Percentiles rank a stretch among this genome's conserved stretches.
Conservation (phyloP, 225 moss, liverwort and hornwort species). For the Marchantia polymorpha region DNA sequence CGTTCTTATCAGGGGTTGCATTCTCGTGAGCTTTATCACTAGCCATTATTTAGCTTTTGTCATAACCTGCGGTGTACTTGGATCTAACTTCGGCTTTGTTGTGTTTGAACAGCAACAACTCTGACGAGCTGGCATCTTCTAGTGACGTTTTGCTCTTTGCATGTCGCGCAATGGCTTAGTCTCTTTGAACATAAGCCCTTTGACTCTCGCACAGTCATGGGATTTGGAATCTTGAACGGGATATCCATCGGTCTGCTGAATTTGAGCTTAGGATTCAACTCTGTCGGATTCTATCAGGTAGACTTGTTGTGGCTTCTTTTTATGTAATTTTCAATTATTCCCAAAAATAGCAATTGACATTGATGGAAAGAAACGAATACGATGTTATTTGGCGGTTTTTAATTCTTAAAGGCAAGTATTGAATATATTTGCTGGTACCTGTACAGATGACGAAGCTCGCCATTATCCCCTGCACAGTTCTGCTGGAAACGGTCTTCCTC, state of each 20-base stretch:
- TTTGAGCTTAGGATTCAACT: slow-evolving; percentile 96
- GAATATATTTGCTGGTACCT: slow-evolving; percentile 2
- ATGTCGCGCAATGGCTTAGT: slow-evolving; percentile 53
- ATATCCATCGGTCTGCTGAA: slow-evolving; percentile 86
- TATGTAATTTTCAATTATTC: too few species aligned
- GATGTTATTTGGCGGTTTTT: too few species aligned
- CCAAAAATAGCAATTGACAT: too few species aligned
- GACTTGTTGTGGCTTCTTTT: background rate
- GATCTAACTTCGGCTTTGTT: background rate
- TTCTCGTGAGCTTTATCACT: background rate
- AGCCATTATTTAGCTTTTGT: background rate
- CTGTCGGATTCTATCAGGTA: slow-evolving; percentile 99
- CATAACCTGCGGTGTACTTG: background rate
- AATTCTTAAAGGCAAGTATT: background rate
- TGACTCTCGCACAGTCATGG: slow-evolving; percentile 56
- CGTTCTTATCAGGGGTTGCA: background rate
- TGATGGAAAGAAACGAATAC: too few species aligned
- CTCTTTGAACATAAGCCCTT: slow-evolving; percentile 61
- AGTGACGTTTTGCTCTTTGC: slow-evolving; percentile 53
- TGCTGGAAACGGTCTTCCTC: slow-evolving; percentile 84
- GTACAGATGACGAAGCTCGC: slow-evolving; percentile 76
- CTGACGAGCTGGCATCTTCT: slow-evolving; percentile 64
- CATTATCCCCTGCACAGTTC: slow-evolving; percentile 94
- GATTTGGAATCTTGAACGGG: slow-evolving; percentile 54
- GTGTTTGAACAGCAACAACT: slow-evolving; percentile 41